Evolutionary conservation across 192 early-diverging fungal species (phyloP), one percentile per base, ranked within the genome.

Genomic region (Podila epicladia): DNA sequence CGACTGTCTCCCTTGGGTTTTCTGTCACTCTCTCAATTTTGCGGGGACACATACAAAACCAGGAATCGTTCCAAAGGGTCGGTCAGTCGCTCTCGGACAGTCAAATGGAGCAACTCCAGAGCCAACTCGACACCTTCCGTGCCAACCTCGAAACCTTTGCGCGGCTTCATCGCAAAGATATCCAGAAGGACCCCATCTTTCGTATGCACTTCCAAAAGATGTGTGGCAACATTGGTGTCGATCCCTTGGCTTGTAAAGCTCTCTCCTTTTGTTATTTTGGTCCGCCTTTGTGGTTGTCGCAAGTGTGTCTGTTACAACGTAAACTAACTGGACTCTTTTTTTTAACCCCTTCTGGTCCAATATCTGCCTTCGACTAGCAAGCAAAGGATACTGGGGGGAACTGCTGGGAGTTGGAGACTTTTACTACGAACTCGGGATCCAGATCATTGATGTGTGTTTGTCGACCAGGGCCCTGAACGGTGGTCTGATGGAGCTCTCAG

Each of bases 311-410:
- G n/a, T 5, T 4, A 6, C 37, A 28, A 15, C 26, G 41, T 51
- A 13, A 9, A 45, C 2, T 24, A 60, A 19, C 38, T 20, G 35
- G 31, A 13, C 22, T 37, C 28, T 71, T 51, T 63, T 73, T 59
- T 48, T 65, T 75, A 38, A 48, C 82, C 72, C 70, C 69, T 49
- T 55, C 29, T 62, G 45, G 29, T 38, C 4, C 51, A 22, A 45
- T 49, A 62, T 24, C 6, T 55, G 4, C 53, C 53, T 0, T 45
- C 4, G 48, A 55, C 28, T 78, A 89, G 95, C 96, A 50, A 96
- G 95, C 71, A 99, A 99, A 79, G 95, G 97, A 28, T 95, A 95
- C 70, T 97, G 97, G 98, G 90, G 95, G 0, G 97, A 97, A 62
- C 82, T 99, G 12, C 82, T 99, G 4, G 98, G 98, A 1, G 92